phyloP scores from a whole-genome alignment of 192 early-diverging fungal genomes.

The Mortierella hygrophila region DNA sequence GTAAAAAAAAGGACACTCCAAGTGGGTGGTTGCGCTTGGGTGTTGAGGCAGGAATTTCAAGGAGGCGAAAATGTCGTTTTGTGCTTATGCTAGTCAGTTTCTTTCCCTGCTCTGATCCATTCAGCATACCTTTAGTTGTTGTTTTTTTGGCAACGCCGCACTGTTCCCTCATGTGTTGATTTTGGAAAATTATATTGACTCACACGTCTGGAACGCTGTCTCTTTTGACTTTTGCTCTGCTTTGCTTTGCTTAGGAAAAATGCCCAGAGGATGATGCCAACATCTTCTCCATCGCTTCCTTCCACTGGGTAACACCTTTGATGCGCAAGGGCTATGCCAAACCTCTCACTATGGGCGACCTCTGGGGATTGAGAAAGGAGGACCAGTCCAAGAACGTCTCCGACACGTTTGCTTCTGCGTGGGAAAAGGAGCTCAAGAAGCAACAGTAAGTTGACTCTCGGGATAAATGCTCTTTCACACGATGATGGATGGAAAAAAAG shows the following conservation, averaged over 20 bases:
- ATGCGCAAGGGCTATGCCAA: conserved; percentile 85
- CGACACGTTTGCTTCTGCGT: conserved; percentile 71
- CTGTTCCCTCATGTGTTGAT: not conserved
- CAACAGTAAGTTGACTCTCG: conserved; percentile 33
- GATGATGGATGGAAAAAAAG: not conserved
- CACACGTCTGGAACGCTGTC: not conserved
- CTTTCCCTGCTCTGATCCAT: not conserved
- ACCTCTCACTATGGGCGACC: conserved; percentile 79
- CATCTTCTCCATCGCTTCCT: conserved; percentile 86
- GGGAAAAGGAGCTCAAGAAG: conserved; percentile 79
- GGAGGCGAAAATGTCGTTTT: not conserved
- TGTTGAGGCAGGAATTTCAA: not conserved
- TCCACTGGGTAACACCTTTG: conserved; percentile 92
- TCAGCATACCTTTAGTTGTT: not conserved
- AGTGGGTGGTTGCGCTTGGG: not conserved
- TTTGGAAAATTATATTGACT: not conserved
- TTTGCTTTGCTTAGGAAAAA: conserved; percentile 33
- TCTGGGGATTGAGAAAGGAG: conserved; percentile 71
- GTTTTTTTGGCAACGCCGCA: not conserved
- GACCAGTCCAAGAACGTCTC: conserved; percentile 73
- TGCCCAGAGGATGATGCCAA: conserved; percentile 86
- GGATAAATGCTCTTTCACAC: not conserved
- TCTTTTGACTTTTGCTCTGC: not conserved
- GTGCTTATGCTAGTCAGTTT: not conserved
- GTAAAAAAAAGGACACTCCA: not conserved